Conservation (phyloP, 1,139 yeast genomes). For the Zygoascus meyerae region DNA sequence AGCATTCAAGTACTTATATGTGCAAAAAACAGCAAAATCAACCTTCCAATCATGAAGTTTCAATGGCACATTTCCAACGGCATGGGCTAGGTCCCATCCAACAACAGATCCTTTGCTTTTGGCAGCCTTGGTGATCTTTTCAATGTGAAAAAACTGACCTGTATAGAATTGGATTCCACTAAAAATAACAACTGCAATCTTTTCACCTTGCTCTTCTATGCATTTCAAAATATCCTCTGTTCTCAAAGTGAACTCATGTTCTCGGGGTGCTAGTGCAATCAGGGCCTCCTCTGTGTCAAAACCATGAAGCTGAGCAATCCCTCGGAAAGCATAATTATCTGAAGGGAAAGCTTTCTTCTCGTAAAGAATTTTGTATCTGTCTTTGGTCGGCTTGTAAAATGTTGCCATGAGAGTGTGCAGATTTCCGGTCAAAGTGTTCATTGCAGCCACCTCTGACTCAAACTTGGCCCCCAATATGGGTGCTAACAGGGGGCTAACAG, state of each 20-base stretch:
- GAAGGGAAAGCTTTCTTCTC: conserved; percentile 90
- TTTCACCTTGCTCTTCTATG: conserved; percentile 55
- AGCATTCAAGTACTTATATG: conserved; percentile 82
- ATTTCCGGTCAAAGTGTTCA: conserved; percentile 83
- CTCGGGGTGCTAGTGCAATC: conserved; percentile 55
- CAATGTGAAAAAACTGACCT: conserved; percentile 79
- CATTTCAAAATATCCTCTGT: conserved; percentile 57
- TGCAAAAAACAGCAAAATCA: conserved; percentile 93
- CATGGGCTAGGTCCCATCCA: conserved; percentile 97
- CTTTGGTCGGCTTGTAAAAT: conserved; percentile 63
- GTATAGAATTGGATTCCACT: conserved; percentile 92
- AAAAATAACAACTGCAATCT: conserved; percentile 67
- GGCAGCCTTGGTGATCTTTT: conserved; percentile 56
- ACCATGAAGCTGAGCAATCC: conserved; percentile 63
- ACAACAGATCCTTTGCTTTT: conserved; percentile 53
- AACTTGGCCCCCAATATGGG: conserved; percentile 68
- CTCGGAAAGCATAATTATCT: conserved; percentile 79
- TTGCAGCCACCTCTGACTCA: conserved; percentile 66
- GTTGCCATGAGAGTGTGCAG: conserved; percentile 67
- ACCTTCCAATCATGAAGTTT: conserved; percentile 79
- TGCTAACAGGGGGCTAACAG: conserved; percentile 62
- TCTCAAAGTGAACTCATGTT: conserved; percentile 50
- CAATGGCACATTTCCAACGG: conserved; percentile 79
- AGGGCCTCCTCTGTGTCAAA: conserved; percentile 52
- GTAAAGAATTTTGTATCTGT: conserved; percentile 64